Base-by-base conservation (phyloP, 345 rosid genomes). In the thale cress (Arabidopsis thaliana) region DNA sequence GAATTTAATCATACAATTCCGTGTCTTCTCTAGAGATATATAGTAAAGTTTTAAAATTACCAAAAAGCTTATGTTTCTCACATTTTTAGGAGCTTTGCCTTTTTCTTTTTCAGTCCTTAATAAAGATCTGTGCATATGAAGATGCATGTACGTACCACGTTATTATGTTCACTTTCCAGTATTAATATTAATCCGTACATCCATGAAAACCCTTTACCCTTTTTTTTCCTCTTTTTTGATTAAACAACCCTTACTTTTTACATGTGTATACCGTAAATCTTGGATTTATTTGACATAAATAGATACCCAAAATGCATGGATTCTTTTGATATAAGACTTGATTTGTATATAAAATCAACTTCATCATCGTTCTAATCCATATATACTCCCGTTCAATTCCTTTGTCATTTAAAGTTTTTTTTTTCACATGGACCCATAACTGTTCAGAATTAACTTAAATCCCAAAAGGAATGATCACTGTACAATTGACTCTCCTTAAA, bases 21-120 rank as follows among this genome's bases (percentile, higher is more conserved):
- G 81, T 72, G 77, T 78, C 77, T 42, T 42, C 68, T 72, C 75
- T 55, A 58, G 67, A 68, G 69, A 53, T 77, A 68, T 63, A 53
- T 77, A 58, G 77, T 25, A 71, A 56, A 71, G 67, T 78, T 59
- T n/a, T 41, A 3, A 66, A 71, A 28, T 71, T 59, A 48, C 73
- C 69, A 71, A 65, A 77, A 78, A 72, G 77, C 69, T 65, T 32
- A 65, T 28, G 50, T 40, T 41, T 72, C 81, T 78, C 81, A 41
- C 73, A 78, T 78, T 78, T 78, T 72, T n/a, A 72, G 77, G 77
- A 50, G 81, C 77, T 72, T 78, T 71, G 23, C 7, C 70, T 78
- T 38, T 64, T 32, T 55, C 81, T 78, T 72, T 78, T 46, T 66
- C 73, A 72, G 81, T 72, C 73, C 77, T 65, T 77, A 50, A 45